Base-by-base conservation (phyloP, 2,329 filamentous ascomycete species). In the Aspergillus sp. region DNA sequence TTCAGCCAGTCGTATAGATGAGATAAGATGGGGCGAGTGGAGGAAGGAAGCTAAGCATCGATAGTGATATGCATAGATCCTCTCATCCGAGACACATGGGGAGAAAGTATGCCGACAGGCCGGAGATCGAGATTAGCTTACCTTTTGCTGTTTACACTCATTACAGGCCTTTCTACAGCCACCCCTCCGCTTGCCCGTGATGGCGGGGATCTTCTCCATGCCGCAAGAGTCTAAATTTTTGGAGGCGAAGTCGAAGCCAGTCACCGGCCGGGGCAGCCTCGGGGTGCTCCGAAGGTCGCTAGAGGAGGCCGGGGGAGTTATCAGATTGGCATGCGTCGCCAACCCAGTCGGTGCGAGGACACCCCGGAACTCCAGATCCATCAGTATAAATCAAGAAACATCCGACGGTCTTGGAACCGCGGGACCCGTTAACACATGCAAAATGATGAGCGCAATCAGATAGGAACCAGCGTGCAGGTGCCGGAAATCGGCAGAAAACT, bases 71-170 rank as follows among this genome's bases (percentile, higher is more conserved):
- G 30, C 36, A 58, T 50, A 57, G 30, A 21, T 38, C 45, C 45
- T 48, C 45, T 49, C 45, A 28, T 25, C 45, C 7, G 21, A 58
- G 63, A 36, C 61, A 25, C 51, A 39, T 23, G 23, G 52, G 52
- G 12, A 30, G 25, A 28, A 23, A 19, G 17, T 12, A 38, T 30
- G 28, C 21, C 51, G 15, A 8, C 25, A 17, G 36, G 36, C 32
- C 38, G 30, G 36, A 45, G 13, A 45, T 50, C 60, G 59, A 13
- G 41, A 49, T 23, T 63, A 56, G 62, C 71, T 75, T 67, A 88
- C 86, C 82, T 89, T 89, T 72, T 89, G 87, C 76, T 89, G 87
- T 60, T 87, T 81, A 75, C 87, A 89, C 72, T 89, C 85, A 68
- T 89, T 89, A 75, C 86, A 89, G 23, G 86, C 86, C 73, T 87